Evolutionary conservation across 768 basidiomycete species (phyloP).

Genomic region (Postia placenta): DNA sequence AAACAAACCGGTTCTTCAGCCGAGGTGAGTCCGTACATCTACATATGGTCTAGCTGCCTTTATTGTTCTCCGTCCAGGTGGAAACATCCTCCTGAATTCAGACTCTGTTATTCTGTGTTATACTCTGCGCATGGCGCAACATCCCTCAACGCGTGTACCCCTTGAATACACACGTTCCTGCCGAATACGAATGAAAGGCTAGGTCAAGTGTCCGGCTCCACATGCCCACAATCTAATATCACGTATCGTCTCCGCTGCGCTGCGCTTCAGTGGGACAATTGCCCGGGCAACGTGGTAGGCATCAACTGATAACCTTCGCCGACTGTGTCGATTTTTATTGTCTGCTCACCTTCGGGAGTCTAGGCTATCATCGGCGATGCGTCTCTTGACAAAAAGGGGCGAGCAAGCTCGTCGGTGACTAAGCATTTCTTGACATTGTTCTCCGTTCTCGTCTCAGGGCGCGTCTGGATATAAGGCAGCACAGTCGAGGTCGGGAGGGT

Average conservation of each 20-base stretch:
- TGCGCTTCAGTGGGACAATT: slow-evolving; percentile 3
- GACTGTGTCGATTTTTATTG: slow-evolving; percentile 1
- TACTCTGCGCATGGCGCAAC: too few species aligned
- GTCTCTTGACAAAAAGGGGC: slow-evolving; percentile 1
- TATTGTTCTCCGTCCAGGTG: not conserved
- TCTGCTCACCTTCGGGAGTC: not conserved
- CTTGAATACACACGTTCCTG: too few species aligned
- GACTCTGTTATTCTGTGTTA: too few species aligned
- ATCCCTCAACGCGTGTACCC: too few species aligned
- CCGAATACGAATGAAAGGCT: too few species aligned
- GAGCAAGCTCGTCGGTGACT: slow-evolving; percentile 2
- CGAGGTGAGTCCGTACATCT: too few species aligned
- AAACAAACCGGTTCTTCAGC: too few species aligned
- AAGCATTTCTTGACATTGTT: slow-evolving; percentile 1
- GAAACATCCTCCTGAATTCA: not conserved
- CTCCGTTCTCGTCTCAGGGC: not conserved
- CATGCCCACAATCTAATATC: too few species aligned
- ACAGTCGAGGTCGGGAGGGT: too few species aligned
- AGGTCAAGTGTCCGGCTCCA: too few species aligned
- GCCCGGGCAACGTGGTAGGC: slow-evolving; percentile 2
- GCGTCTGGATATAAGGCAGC: not conserved
- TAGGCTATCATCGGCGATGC: too few species aligned
- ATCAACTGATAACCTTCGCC: not conserved
- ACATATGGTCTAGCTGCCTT: not conserved
- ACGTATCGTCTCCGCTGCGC: too few species aligned